Evolutionary conservation across 345 rosid species (phyloP).

Genomic region (Ricinus communis): DNA sequence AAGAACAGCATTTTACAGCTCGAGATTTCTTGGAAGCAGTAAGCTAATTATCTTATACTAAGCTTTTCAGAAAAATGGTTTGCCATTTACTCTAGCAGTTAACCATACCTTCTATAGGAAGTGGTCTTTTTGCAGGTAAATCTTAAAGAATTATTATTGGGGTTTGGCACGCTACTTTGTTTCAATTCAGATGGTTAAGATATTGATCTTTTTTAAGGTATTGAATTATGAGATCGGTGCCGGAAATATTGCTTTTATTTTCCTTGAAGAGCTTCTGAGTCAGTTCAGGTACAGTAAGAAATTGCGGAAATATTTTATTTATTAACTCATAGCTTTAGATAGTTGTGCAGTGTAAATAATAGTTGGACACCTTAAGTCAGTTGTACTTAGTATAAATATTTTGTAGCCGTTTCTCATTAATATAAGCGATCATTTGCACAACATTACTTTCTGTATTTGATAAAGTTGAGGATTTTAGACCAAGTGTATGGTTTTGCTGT

Average conservation of each 20-base stretch:
- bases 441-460: too few species aligned
- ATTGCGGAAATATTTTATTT: background rate
- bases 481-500: background rate
- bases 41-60: constrained; percentile 28
- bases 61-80: too few species aligned
- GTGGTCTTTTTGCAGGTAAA: constrained; percentile 64
- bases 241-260: constrained; percentile 45
- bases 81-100: constrained; percentile 17
- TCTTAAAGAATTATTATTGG: constrained; percentile 1
- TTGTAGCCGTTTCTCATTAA: too few species aligned
- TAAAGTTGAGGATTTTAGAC: too few species aligned
- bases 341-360: too few species aligned
- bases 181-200: constrained; percentile 7
- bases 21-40: constrained; percentile 78
- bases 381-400: too few species aligned
- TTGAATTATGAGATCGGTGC: constrained; percentile 65
- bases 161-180: constrained; percentile 6
- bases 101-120: constrained; percentile 45
- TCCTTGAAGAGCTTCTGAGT: constrained; percentile 54
- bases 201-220: constrained; percentile 29
- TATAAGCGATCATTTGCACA: too few species aligned
- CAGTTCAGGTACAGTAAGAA: constrained; percentile 48
- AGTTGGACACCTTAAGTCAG: too few species aligned
- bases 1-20: constrained; percentile 61
- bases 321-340: too few species aligned